Evolutionary conservation across 2,329 filamentous ascomycete genomes (phyloP), one percentile per base, ranked within the genome.

Genomic region (Sporothrix luriei): DNA sequence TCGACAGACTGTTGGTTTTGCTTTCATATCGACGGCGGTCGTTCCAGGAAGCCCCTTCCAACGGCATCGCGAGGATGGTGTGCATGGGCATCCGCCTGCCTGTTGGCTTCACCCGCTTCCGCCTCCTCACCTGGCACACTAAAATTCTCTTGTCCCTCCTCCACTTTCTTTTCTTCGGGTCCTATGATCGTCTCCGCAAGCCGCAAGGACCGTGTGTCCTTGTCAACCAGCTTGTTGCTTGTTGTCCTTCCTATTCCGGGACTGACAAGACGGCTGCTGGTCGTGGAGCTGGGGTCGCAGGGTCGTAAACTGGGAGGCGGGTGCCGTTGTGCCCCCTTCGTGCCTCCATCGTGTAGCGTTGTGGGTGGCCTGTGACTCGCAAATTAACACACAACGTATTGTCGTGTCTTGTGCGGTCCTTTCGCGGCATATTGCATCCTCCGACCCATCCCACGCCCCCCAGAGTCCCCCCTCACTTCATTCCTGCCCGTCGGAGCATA

Each of bases 221-320:
- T 46, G 57, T 26, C 21, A 26, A 26, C 33, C 38, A 46, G 6
- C 10, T 61, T 33, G 16, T 16, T 4, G 19, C 62, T 51, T 21
- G 62, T 24, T 51, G 62, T 49, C 62, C 62, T 65, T 65, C 62
- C 46, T 65, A 9, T 52, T 65, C 26, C 13, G 62, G 46, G 26
- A 2, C 21, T 29, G 3, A 4, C 11, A 43, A 24, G 33, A 24
- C 10, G 11, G 33, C 16, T 43, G 1, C n/a, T 4, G 3, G 38
- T 64, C 40, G 59, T n/a, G 48, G 21, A 64, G 24, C 11, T 48
- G 59, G 24, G 24, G 59, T 49, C 21, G 59, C 9, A 48, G 59
- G 48, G 59, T 24, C 26, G 24, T n/a, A 51, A 65, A 38, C 24
- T 29, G 46, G 26, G 43, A 21, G 11, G 29, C 13, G 19, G 46